Evolutionary conservation across 371 early-diverging fungal species (phyloP), one percentile per base, ranked within the genome.

Genomic region (Rhizomucor pusillus): DNA sequence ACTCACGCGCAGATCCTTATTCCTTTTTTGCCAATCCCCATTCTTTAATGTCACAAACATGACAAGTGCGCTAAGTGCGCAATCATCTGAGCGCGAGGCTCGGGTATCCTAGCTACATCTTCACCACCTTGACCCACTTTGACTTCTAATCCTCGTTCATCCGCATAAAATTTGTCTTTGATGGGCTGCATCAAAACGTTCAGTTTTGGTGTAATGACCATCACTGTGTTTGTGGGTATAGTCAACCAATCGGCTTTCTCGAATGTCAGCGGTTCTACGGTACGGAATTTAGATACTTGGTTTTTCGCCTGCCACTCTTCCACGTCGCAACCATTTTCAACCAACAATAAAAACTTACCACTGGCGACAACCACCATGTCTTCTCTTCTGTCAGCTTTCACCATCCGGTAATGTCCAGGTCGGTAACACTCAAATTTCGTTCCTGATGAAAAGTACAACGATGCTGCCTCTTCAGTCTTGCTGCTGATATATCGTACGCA

Each of bases 291-390:
- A n/a, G 29, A 29, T 29, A 29, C 29, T 29, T 29, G 29, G n/a
- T n/a, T n/a, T n/a, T n/a, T n/a, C n/a, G n/a, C 13, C 11, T 47
- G 20, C 25, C 46, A 43, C 44, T 22, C 10, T 36, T 25, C 35
- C 12, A 13, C 45, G 19, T 52, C 23, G 10, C 20, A 13, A 14
- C 12, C 5, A 14, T 11, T 12, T 6, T 18, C 20, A 47, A 13
- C n/a, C n/a, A n/a, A n/a, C n/a, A n/a, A n/a, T n/a, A n/a, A 2
- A 36, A 34, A 55, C 53, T 60, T 79, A 82, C 83, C 84, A 39
- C 89, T 89, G 6, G 93, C 88, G 23, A 92, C 82, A 0, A 92
- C 82, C 4, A 92, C 88, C 55, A 91, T 84, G 50, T 92, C 89
- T 65, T 92, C 92, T 24, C 91, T 77, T 69, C 83, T 84, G 53